Evolutionary conservation across 2,329 filamentous ascomycete species (phyloP), one percentile per base, ranked within the genome.

Genomic region (Aureobasidium sp.): DNA sequence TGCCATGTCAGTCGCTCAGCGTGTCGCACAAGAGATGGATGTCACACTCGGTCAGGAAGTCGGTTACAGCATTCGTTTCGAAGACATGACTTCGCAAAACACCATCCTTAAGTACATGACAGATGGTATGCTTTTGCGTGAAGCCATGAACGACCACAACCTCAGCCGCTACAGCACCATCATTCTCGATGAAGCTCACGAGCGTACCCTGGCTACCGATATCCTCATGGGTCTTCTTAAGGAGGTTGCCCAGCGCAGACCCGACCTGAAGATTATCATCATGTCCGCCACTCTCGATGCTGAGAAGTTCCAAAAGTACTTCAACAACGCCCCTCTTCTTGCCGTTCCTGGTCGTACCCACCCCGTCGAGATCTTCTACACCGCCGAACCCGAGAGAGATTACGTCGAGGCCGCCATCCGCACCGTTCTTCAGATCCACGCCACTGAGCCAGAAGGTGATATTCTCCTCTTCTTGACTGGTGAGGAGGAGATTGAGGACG

Each of bases 71-170:
- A 98, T 99, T 78, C 94, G 96, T 85, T 99, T 99, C 80, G 97
- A 99, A 81, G 96, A 99, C 79, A 93, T 90, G 83, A 98, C 96
- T 1, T 88, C 92, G 59, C 89, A 90, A 66, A 94, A 93, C 79
- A 99, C 96, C 1, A 89, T 97, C 68, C 88, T 99, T 77, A 99
- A 99, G 85, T 99, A 99, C 85, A 99, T 99, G 96, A 99, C 97
- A 51, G 96, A 99, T 76, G 97, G 97, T 88, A 98, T 99, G 92
- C 90, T 99, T 74, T 86, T 98, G 75, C 87, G 96, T 75, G 96
- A 99, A 81, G 95, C 96, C 66, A 97, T 99, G 91, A 91, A 98
- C 80, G 96, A 99, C 79, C 93, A 95, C 75, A 88, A 97, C 72
- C 89, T 99, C 81, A 91, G 88, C 59, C 92, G 95, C 64, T 99